These are phyloP conservation scores for Epichloe hybrida DNA, from an alignment of 2,329 filamentous ascomycete species.

Conservation along the genomic window DNA sequence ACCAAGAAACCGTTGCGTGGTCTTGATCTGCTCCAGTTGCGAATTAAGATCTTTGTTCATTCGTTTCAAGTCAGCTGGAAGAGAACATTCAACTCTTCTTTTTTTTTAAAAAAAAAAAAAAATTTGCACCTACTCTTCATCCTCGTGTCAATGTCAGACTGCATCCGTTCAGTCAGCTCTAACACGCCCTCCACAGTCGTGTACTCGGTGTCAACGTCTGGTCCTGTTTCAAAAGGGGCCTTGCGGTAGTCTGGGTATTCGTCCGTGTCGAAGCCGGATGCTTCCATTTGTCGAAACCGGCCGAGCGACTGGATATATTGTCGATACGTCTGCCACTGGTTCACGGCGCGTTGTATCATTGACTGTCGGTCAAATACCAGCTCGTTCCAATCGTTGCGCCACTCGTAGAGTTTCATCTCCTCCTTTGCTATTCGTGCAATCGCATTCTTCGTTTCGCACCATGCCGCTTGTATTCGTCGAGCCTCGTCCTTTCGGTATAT, in stretches of 20 bases:
- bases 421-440: conserved; percentile 13
- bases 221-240: conserved; percentile 23
- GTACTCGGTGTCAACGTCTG: conserved; percentile 18
- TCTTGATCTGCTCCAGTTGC: conserved; percentile 18
- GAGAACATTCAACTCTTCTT: conserved; percentile 3
- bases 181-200: conserved; percentile 21
- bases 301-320: conserved; percentile 24
- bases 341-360: conserved; percentile 16
- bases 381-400: conserved; percentile 15
- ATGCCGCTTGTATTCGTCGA: conserved; percentile 27
- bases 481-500: conserved; percentile 31
- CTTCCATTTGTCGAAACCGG: conserved; percentile 23
- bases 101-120: conserved; percentile 6
- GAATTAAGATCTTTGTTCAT: conserved; percentile 14
- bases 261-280: conserved; percentile 24
- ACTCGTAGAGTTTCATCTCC: conserved; percentile 15
- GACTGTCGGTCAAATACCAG: conserved; percentile 16
- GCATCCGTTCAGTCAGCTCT: conserved; percentile 17
- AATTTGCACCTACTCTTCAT: conserved; percentile 20
- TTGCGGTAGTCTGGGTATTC: conserved; percentile 25
- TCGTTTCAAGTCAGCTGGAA: background rate
- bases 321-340: conserved; percentile 19
- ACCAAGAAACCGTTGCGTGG: conserved; percentile 25
- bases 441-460: conserved; percentile 19
- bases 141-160: conserved; percentile 21